Base-by-base conservation (phyloP, 805 yeast genomes). In the Schwanniomyces occidentalis region DNA sequence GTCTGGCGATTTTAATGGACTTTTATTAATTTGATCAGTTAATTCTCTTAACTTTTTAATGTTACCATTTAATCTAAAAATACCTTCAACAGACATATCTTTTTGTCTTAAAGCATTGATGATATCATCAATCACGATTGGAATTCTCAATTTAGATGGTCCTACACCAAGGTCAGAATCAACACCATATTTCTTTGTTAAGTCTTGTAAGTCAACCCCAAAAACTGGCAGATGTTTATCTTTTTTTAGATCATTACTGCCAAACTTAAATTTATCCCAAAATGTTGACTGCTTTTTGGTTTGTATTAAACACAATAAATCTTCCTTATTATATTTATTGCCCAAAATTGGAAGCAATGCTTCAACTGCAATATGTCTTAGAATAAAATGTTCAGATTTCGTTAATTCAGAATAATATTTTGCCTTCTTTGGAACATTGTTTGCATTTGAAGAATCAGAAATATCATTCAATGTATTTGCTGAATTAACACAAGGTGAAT, bases 1-100 rank as follows among this genome's bases (percentile, higher is more conserved):
- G 47, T 81, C 80, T 0, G 95, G 93, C 6, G 81, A 73, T 37
- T 70, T 76, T 15, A 78, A 73, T 2, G 96, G 95, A 46, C 75
- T 71, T 28, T 73, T 67, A 60, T 93, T 93, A 45, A 91, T 82
- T 30, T 69, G 73, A 35, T 79, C 87, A 0, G 88, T 76, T 38
- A 90, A 63, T 45, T 82, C 85, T 47, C 83, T 78, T 32, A 91
- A 67, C 28, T 85, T 75, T 49, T 89, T 80, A 52, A 93, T 90
- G 55, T 93, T 93, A 52, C 99, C 99, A 55, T 93, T 93, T 54
- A 90, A 84, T 51, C 99, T 78, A 73, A 93, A 93, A 4, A 93
- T 83, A 40, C 99, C 99, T 60, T 93, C 99, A 19, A 82, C 89
- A 3, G 97, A 86, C 83, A 91, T 78, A 61, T 93, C 98, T 71